phyloP scores from a whole-genome alignment of 116 monocot genomes.

The Phalaenopsis hybrid region DNA sequence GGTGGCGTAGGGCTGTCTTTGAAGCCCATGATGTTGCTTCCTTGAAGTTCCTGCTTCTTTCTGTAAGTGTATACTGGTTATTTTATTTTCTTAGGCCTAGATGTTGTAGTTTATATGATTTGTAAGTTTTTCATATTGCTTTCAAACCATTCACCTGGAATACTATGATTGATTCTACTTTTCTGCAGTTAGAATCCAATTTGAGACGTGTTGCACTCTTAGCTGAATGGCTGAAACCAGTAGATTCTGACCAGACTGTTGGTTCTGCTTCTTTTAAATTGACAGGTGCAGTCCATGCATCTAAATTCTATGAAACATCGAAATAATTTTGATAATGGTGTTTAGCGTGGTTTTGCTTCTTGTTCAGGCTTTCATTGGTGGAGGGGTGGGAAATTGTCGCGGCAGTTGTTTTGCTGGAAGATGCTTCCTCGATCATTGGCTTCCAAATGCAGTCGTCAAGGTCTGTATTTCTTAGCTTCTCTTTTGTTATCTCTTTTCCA shows the following conservation, averaged over 20 bases:
- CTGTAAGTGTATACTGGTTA: slow-evolving; percentile 37
- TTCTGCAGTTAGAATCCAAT: slow-evolving; percentile 78
- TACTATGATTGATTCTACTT: slow-evolving; percentile 1
- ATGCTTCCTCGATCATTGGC: slow-evolving; percentile 60
- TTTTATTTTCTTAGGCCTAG: not conserved
- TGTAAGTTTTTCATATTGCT: not conserved
- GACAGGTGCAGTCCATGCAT: slow-evolving; percentile 21
- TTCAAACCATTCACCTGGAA: not conserved
- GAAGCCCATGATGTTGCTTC: slow-evolving; percentile 63
- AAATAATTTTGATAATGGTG: slow-evolving; percentile 10
- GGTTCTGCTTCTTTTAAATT: slow-evolving; percentile 61
- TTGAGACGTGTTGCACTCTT: slow-evolving; percentile 72
- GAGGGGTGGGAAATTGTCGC: slow-evolving; percentile 87
- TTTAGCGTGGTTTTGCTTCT: slow-evolving; percentile 6
- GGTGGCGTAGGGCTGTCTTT: slow-evolving; percentile 62
- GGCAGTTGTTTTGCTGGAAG: slow-evolving; percentile 78
- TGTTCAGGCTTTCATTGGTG: slow-evolving; percentile 63
- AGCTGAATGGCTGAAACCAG: slow-evolving; percentile 71
- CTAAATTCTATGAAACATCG: slow-evolving; percentile 9
- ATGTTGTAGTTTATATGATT: not conserved
- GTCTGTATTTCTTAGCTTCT: slow-evolving; percentile 26
- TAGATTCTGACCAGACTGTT: slow-evolving; percentile 48
- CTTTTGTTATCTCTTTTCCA: not conserved
- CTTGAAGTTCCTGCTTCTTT: slow-evolving; percentile 52
- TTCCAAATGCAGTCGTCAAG: slow-evolving; percentile 81